Conservation (phyloP, 108 stramenopile species). For the Nitzschia sp. region DNA sequence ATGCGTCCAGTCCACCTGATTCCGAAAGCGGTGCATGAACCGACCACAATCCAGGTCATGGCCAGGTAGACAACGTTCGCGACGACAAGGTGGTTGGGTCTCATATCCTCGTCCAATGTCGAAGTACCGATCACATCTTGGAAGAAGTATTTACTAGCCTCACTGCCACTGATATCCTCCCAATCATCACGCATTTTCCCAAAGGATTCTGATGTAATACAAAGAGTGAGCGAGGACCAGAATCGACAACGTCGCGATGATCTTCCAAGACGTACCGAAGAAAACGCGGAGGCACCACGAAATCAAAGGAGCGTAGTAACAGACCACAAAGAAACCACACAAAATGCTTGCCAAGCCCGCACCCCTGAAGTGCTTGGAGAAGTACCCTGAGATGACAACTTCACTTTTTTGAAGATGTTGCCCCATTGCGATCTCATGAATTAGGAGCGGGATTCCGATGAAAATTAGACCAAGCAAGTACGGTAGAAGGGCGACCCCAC, state of each 20-base stretch:
- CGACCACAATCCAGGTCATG: conserved; percentile 38
- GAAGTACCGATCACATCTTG: conserved; percentile 44
- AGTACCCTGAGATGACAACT: conserved; percentile 42
- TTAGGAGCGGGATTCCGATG: conserved; percentile 60
- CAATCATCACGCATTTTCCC: conserved; percentile 27
- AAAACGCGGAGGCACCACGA: conserved; percentile 51
- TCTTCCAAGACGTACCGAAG: neutral
- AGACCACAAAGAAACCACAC: conserved; percentile 43
- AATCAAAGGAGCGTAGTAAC: conserved; percentile 51
- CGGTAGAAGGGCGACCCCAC: conserved; percentile 60
- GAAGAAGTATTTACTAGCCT: conserved; percentile 43
- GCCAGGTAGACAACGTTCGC: conserved; percentile 40
- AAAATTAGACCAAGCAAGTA: conserved; percentile 56
- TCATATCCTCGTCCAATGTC: conserved; percentile 37
- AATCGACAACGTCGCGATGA: neutral
- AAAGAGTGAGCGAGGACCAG: neutral
- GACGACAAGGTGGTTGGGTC: conserved; percentile 43
- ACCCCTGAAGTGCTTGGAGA: conserved; percentile 43
- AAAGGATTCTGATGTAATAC: conserved; percentile 31
- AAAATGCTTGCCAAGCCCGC: conserved; percentile 42
- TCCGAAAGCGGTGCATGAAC: conserved; percentile 45
- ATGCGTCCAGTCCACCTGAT: conserved; percentile 50
- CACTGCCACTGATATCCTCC: conserved; percentile 29
- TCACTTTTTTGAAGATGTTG: conserved; percentile 43
- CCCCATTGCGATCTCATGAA: conserved; percentile 53